Evolutionary conservation across 306 rosid species (phyloP).

Genomic region (Pachyrhizus erosus): DNA sequence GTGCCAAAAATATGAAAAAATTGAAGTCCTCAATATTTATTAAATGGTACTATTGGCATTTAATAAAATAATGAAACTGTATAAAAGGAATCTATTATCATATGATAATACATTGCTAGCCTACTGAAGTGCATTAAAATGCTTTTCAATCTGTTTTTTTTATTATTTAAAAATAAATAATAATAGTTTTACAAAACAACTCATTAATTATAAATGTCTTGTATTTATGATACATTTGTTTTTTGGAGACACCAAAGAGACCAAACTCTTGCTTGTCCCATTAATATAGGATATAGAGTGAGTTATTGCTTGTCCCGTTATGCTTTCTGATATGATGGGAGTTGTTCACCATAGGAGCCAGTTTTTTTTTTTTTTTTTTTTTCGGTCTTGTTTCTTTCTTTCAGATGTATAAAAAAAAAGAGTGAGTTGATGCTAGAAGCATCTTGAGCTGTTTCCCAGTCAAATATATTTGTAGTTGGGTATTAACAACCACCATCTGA

Average conservation of each 20-base stretch:
- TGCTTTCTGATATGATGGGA: too few relatives aligned
- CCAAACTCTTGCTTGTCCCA: background rate
- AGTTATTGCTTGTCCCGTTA: background rate
- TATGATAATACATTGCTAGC: background rate
- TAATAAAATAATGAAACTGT: conserved; percentile 12
- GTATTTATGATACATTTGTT: background rate
- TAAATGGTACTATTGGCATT: background rate
- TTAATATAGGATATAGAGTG: background rate
- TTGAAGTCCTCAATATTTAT: background rate
- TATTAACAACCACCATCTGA: background rate
- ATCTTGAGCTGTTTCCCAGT: background rate
- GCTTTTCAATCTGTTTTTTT: background rate
- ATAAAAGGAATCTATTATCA: conserved; percentile 1
- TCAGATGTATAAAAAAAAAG: too few relatives aligned
- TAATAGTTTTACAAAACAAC: background rate
- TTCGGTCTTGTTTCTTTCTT: too few relatives aligned
- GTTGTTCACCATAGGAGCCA: too few relatives aligned
- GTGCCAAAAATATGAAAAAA: background rate
- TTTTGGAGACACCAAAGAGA: conserved; percentile 19
- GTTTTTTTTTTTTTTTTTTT: too few relatives aligned
- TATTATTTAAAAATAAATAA: background rate
- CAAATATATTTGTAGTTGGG: background rate
- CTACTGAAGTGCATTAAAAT: background rate
- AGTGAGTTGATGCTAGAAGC: background rate
- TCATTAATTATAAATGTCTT: background rate